A percentile compares a stretch with the other conserved stretches of the same genome.
Evolutionary conservation across 768 basidiomycete species (phyloP).

Genomic region (Vararia minispora): DNA sequence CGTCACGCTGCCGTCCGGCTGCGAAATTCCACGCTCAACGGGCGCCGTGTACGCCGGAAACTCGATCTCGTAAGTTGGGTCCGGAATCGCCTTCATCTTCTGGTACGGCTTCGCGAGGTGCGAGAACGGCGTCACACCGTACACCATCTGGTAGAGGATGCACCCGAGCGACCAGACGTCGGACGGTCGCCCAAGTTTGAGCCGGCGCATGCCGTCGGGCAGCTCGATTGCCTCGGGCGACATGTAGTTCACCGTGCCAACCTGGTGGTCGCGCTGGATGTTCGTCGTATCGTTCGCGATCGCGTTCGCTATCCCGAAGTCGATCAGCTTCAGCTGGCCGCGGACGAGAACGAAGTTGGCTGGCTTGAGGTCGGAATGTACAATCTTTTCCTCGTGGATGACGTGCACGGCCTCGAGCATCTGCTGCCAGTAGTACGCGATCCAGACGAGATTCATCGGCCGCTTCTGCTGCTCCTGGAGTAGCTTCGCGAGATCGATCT

Average conservation of each 20-base stretch:
- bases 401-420: constrained; percentile 99
- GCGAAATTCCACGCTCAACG: constrained; percentile 10
- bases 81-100: constrained; percentile 93
- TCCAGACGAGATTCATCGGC: constrained; percentile 84
- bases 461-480: constrained; percentile 78
- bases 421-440: constrained; percentile 97
- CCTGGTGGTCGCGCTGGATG: constrained; percentile 92
- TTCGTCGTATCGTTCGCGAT: constrained; percentile 99
- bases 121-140: constrained; percentile 88
- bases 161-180: constrained; percentile 98
- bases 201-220: constrained; percentile 73
- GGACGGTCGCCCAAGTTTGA: constrained; percentile 91
- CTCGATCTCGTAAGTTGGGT: constrained; percentile 63
- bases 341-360: constrained; percentile 97
- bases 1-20: constrained; percentile 21
- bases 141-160: constrained; percentile 98
- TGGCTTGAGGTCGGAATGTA: constrained; percentile 96
- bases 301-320: constrained; percentile 99
- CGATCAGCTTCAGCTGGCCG: constrained; percentile 92
- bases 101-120: constrained; percentile 70
- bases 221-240: constrained; percentile 93
- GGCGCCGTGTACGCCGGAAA: constrained; percentile 54
- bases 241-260: constrained; percentile 99
- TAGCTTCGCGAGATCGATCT: constrained; percentile 76
- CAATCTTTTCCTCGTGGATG: constrained; percentile 97